phyloP scores from a whole-genome alignment of 2,329 filamentous ascomycete genomes.

The Paecilomyces formosus region DNA sequence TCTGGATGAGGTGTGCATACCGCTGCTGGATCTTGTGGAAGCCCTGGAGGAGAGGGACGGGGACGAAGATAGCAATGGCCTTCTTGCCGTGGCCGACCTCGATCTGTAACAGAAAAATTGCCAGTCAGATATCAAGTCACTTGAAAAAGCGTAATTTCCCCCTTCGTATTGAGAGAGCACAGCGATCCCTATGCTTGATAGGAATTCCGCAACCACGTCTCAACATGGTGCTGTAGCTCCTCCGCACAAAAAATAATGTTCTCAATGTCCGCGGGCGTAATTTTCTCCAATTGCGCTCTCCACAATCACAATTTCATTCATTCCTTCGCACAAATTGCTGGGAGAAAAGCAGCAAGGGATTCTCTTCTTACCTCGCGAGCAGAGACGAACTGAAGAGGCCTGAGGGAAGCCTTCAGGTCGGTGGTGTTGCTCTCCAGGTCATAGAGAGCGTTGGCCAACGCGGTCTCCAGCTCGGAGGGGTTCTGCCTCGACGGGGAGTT shows the following conservation, averaged over 20 bases:
- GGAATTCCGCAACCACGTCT: neutral
- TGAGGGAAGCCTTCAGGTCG: conserved; percentile 92
- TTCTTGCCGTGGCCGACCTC: conserved; percentile 99
- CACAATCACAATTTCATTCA: neutral
- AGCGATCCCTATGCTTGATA: neutral
- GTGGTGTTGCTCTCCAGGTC: conserved; percentile 99
- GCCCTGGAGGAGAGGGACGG: conserved; percentile 93
- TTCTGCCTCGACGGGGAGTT: conserved; percentile 95
- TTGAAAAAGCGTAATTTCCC: neutral
- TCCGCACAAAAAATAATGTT: neutral
- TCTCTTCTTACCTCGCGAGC: conserved; percentile 84
- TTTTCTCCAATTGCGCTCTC: neutral
- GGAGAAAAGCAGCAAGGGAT: neutral
- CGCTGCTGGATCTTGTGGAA: conserved; percentile 99
- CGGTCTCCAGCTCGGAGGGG: conserved; percentile 95
- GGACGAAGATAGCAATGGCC: conserved; percentile 99
- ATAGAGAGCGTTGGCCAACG: conserved; percentile 93
- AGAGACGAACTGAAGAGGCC: conserved; percentile 97
- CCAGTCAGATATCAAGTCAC: conserved; percentile 18
- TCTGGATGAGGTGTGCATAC: conserved; percentile 54
- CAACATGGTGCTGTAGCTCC: neutral
- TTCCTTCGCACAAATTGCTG: neutral
- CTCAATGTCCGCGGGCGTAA: neutral
- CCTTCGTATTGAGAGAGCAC: neutral
- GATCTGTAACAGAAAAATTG: conserved; percentile 59